Base-by-base conservation (phyloP, 2,329 filamentous ascomycete genomes). In the Fusarium duplospermum region DNA sequence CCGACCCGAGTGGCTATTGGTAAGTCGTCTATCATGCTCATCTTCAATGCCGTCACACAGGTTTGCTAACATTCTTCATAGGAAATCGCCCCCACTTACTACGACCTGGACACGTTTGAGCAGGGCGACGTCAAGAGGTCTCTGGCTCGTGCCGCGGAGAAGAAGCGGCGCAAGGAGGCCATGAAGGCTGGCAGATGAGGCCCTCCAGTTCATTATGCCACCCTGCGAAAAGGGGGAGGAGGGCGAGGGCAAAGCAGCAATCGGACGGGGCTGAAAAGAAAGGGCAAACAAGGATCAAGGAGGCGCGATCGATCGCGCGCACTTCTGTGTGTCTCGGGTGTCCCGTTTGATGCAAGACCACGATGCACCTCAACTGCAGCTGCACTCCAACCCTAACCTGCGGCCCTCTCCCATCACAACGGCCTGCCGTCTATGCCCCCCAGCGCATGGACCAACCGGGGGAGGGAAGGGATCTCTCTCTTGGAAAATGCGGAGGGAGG, bases 61-160 rank as follows among this genome's bases (percentile, higher is more conserved):
- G 31, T 29, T 61, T 56, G 52, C 70, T 79, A 67, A 78, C 70
- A 62, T 18, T 11, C 2, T 18, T 13, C 38, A 56, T 75, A 95
- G 93, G 96, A 99, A 83, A 97, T 98, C 74, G 95, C 96, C 6
- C 95, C 95, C 3, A 90, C 89, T 20, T 99, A 99, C 84, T 99
- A 98, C 83, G 94, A 99, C 79, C 83, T 98, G 13, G 88, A 91
- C 2, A 89, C 89, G 0, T 98, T 98, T 83, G 91, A 90, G 61
- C 94, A 97, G 82, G 94, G 95, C 62, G 95, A 98, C 69, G 92
- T 98, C 76, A 95, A 93, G 85, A 91, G 89, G 40, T 89, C 90
- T 4, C 84, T 93, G 35, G 84, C 86, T 71, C 84, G 88, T 24
- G 87, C 90, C 0, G 82, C 85, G 2, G 90, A 92, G 72, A 92